Base-by-base conservation (phyloP, 345 rosid species). In the Gossypioides kirkii region DNA sequence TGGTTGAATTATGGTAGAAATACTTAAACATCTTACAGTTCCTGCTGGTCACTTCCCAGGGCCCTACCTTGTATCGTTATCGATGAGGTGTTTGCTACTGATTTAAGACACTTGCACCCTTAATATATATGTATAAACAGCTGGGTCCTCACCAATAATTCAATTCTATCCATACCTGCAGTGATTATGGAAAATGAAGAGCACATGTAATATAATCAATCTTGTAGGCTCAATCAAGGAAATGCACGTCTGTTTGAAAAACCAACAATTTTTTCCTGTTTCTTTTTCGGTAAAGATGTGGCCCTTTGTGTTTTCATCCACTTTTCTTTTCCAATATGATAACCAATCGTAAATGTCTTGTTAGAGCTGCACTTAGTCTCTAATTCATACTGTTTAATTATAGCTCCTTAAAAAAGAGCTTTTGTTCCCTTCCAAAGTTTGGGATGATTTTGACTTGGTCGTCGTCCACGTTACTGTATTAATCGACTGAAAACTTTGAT, bases 131-230 rank as follows among this genome's bases (percentile, higher is more conserved):
- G 54, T 54, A 61, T 47, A 47, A 13, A 12, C 32, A 23, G 5
- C 12, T 55, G 7, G 42, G 74, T 50, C 49, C 73, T 71, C 79
- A 68, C 70, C 77, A 77, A 74, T 79, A 79, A 68, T 82, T 77
- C 74, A 61, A 32, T 32, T 63, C 38, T 54, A 60, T 66, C 76
- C 42, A 20, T 25, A 10, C 7, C 14, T 69, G 56, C 38, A 53
- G 12, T 42, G 9, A 28, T 61, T 25, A 62, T 61, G 41, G 54
- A 76, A 32, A 71, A 76, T 46, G 77, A 61, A 70, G 52, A 75
- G 76, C 82, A 81, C 81, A 73, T 78, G 76, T 72, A 45, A 9
- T n/a, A 53, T 60, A 59, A 59, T 72, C 71, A 11, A 22, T 70
- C 18, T 52, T 75, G 79, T 32, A 61, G 80, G 76, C 74, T 76